Base-by-base conservation (phyloP, 495 filamentous ascomycete genomes). In the Aspergillus olivimuriae region DNA sequence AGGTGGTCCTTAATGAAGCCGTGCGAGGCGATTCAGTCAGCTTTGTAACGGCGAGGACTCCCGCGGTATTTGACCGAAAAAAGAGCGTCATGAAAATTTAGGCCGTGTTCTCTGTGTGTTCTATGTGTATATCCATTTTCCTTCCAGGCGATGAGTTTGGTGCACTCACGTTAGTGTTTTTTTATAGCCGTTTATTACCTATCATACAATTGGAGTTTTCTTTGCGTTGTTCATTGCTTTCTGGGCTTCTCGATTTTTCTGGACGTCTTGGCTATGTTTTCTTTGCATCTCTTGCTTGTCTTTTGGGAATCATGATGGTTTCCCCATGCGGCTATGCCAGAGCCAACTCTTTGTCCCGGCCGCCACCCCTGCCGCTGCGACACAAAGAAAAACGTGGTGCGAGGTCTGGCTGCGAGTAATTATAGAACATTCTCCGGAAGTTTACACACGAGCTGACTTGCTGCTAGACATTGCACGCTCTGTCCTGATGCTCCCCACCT, bases 111-210 rank as follows among this genome's bases (percentile, higher is more conserved):
- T 62, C 61, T 56, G 53, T 57, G 53, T 51, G 54, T 69, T 58
- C 66, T 64, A 61, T 58, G 50, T 69, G 66, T 70, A 70, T 68
- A 70, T 66, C 66, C 65, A 70, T 61, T 62, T 61, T 61, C 52
- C 53, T 53, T 56, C 54, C 53, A 58, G 66, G 63, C 63, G 66
- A 67, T 66, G 61, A 66, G 60, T 50, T 62, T 49, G 65, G 62
- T 61, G 62, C 57, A 64, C 62, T 69, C 63, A 68, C 60, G 46
- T 60, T 57, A 57, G 60, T 57, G 50, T 65, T 63, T 50, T 62
- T 56, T 63, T 61, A 62, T 65, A 56, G 62, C 52, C 57, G 51
- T 65, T 59, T 59, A 58, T 62, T 50, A 60, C 55, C 50, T 46
- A 50, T 47, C 30, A 56, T 57, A 58, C 53, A 53, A 50, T 54